Base-by-base conservation (phyloP, 495 filamentous ascomycete genomes). In the Penicillium crystallinum region DNA sequence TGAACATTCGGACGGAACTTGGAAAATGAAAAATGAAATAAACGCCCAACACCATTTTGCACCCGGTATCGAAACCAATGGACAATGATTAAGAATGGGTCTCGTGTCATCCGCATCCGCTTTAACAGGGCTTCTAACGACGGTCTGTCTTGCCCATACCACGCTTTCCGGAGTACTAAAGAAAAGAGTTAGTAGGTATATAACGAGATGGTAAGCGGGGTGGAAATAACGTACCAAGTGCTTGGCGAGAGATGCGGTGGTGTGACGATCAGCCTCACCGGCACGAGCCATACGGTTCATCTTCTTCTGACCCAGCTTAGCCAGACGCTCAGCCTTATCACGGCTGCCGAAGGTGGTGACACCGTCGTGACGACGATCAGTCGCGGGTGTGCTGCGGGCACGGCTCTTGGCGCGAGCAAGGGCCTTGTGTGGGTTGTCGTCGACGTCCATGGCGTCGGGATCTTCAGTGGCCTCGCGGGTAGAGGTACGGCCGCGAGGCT, bases 211-310 rank as follows among this genome's bases (percentile, higher is more conserved):
- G 15, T 27, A 6, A 58, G 6, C 14, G 35, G 23, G 37, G n/a
- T 6, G 25, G 37, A 30, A 27, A 0, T 19, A 48, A 79, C 84
- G 61, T 80, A 96, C 90, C 81, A 98, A 79, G 75, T 97, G 91
- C 76, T 95, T 98, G 45, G 88, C 83, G 66, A 95, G 72, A 37
- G 86, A 77, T 8, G 85, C 85, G 48, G 85, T 84, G 44, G 85
- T 86, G 74, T 97, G 95, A 65, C 93, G 80, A 82, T 98, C 93
- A 33, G 90, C 91, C 77, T 98, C 93, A 73, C 93, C 93, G 77
- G 88, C 84, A 66, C 91, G 83, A 37, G 93, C 93, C 88, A 95
- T 92, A 54, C 92, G 79, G 76, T 98, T 97, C 91, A 95, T 97
- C 84, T 90, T 89, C 80, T 91, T 90, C 84, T 98, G 93, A 57